Evolutionary conservation across 1,139 yeast genomes (phyloP).

Genomic region (Magnusiomyces clavatus): DNA sequence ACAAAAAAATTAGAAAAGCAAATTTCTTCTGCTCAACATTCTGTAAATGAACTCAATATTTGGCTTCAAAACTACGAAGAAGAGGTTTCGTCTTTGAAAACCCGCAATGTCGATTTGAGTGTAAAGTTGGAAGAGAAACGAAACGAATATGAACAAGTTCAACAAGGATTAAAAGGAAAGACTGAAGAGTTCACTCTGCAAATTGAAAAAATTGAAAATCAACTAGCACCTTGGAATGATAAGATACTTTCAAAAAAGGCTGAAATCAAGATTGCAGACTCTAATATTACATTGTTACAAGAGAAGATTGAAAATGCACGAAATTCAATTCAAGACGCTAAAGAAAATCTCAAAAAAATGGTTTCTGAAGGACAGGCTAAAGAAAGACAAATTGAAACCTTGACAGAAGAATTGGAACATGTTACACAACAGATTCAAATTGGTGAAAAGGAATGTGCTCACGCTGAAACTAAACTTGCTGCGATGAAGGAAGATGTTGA

Average conservation of each 20-base stretch:
- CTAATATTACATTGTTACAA: conserved; percentile 54
- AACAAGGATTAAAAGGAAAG: conserved; percentile 61
- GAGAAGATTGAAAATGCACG: conserved; percentile 42
- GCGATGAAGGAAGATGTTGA: conserved; percentile 49
- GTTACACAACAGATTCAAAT: conserved; percentile 46
- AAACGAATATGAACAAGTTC: conserved; percentile 49
- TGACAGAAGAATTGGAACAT: conserved; percentile 41
- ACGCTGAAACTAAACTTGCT: conserved; percentile 43
- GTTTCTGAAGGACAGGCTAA: conserved; percentile 48
- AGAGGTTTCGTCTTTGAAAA: conserved; percentile 33
- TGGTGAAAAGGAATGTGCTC: conserved; percentile 52
- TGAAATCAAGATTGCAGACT: conserved; percentile 54
- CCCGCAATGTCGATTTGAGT: conserved; percentile 41
- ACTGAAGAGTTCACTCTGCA: conserved; percentile 58
- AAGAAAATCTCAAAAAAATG: conserved; percentile 41
- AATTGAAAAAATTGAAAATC: conserved; percentile 54
- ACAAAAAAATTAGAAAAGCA: conserved; percentile 53
- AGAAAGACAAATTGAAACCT: conserved; percentile 38
- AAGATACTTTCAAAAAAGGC: conserved; percentile 60
- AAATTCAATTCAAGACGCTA: conserved; percentile 42
- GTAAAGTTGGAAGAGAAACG: conserved; percentile 47
- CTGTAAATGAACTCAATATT: conserved; percentile 38
- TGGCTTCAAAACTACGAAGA: conserved; percentile 42
- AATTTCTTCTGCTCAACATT: conserved; percentile 32
- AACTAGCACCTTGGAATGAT: conserved; percentile 79